Evolutionary conservation across 1,139 yeast species (phyloP).

Genomic region (Suhomyces taliae): DNA sequence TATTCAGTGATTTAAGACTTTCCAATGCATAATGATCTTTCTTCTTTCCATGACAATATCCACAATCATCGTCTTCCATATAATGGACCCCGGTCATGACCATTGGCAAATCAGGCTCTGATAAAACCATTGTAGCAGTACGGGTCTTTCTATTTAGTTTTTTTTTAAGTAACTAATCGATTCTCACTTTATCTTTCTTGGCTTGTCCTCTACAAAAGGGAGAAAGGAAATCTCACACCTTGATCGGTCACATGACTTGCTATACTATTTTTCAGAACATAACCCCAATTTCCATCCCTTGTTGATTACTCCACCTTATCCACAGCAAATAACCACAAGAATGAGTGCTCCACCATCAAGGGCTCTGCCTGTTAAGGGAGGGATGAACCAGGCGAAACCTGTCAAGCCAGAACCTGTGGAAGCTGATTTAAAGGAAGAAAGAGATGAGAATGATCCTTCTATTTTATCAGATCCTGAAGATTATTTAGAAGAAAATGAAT

Average conservation of each 20-base stretch:
- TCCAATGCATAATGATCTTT: constrained; percentile 39
- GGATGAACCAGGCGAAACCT: neutral
- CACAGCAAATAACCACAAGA: neutral
- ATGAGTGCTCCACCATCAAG: neutral
- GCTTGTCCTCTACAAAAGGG: too few relatives aligned
- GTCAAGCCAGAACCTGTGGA: constrained; percentile 9
- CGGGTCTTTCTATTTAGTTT: too few relatives aligned
- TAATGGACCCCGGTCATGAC: constrained; percentile 6
- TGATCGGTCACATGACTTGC: neutral
- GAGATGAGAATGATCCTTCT: constrained; percentile 23
- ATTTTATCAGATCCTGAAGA: constrained; percentile 50
- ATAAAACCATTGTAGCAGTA: neutral
- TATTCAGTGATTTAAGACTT: constrained; percentile 14
- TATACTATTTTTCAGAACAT: neutral
- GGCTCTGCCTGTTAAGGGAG: constrained; percentile 7
- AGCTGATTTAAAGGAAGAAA: constrained; percentile 6
- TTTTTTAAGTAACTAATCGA: too few relatives aligned
- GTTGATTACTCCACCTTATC: neutral
- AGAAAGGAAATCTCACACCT: neutral
- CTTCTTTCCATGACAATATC: constrained; percentile 62
- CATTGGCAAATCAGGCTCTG: constrained; percentile 6
- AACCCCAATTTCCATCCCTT: neutral
- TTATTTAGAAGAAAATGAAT: constrained; percentile 53
- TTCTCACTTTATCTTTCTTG: too few relatives aligned
- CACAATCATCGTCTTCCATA: constrained; percentile 39